phyloP scores from a whole-genome alignment of 352 stramenopile genomes.

The Stephanocyclus meneghinianus region DNA sequence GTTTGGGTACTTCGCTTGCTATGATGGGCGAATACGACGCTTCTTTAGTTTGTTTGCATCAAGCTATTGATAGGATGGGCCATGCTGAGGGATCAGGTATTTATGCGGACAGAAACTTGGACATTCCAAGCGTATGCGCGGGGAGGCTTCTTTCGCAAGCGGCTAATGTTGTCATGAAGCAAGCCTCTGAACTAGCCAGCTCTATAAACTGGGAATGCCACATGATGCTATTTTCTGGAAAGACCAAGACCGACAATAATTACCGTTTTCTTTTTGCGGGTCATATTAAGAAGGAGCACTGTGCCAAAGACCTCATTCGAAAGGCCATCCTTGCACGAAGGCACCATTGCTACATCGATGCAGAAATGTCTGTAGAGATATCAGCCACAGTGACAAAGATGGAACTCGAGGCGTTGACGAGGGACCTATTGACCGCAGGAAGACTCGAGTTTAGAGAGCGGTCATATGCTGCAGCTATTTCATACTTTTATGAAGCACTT shows the following conservation, averaged over 20 bases:
- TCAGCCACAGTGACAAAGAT: conserved; percentile 11
- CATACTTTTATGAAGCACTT: conserved; percentile 59
- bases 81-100: conserved; percentile 1
- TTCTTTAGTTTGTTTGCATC: conserved; percentile 58
- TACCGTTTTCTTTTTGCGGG: conserved; percentile 38
- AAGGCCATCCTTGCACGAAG: conserved; percentile 54
- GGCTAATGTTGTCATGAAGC: conserved; percentile 44
- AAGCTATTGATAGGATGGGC: conserved; percentile 45
- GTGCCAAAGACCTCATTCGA: conserved; percentile 50
- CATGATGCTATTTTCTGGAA: conserved; percentile 53
- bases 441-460: conserved; percentile 48
- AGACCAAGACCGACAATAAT: conserved; percentile 28
- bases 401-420: conserved; percentile 36
- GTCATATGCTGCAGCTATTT: conserved; percentile 51
- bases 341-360: conserved; percentile 38
- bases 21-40: conserved; percentile 65
- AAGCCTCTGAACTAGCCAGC: conserved; percentile 45
- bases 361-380: conserved; percentile 7
- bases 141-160: conserved; percentile 60
- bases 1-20: conserved; percentile 55
- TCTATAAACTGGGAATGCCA: conserved; percentile 53
- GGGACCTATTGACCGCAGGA: conserved; percentile 50
- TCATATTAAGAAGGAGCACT: conserved; percentile 46
- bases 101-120: conserved; percentile 4
- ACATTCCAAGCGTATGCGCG: conserved; percentile 24